Evolutionary conservation across 129 eudicot genomes (phyloP), one percentile per base, ranked within the genome.

Genomic region (Helichrysum umbraculigerum): DNA sequence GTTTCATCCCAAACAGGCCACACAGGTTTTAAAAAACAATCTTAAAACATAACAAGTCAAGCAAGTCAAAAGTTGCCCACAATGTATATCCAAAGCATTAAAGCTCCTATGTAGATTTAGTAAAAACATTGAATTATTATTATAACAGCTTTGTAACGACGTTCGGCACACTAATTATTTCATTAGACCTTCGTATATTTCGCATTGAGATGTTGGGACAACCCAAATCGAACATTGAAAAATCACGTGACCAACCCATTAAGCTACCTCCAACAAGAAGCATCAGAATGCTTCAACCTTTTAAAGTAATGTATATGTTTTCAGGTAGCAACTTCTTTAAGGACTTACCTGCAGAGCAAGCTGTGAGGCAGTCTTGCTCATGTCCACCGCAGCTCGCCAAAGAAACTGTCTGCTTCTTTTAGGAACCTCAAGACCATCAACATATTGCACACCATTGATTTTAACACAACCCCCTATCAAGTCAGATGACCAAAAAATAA

Each of bases 331-430:
- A 19, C 20, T 7, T 66, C 1, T 59, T 42, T 14, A 73, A 72
- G 6, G 17, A 44, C 28, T 70, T 61, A 95, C 99, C 99, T 95
- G 99, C 64, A 92, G 85, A 17, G 96, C 97, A 79, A 95, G 95
- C 82, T 88, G 96, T 56, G 99, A 86, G 17, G 76, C 80, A 70
- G 88, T 95, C 77, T 84, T 88, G 78, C 94, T 73, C 97, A 89
- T 81, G 70, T 91, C 97, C 64, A 91, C 94, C 32, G 96, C 96
- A 69, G 97, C 92, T 78, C 97, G 85, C 99, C 99, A 95, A 14
- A 89, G 56, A 61, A 87, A 83, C 78, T 86, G 96, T 50, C 89
- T 78, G 92, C 92, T 95, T 86, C 88, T 87, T 87, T 85, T 89
- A 34, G 95, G 89, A 75, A 86, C 78, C 74, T 87, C 94, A 72